These are phyloP conservation scores for Diaporthe helianthi DNA, from an alignment of 2,329 filamentous ascomycete species.

Conservation along the genomic window DNA sequence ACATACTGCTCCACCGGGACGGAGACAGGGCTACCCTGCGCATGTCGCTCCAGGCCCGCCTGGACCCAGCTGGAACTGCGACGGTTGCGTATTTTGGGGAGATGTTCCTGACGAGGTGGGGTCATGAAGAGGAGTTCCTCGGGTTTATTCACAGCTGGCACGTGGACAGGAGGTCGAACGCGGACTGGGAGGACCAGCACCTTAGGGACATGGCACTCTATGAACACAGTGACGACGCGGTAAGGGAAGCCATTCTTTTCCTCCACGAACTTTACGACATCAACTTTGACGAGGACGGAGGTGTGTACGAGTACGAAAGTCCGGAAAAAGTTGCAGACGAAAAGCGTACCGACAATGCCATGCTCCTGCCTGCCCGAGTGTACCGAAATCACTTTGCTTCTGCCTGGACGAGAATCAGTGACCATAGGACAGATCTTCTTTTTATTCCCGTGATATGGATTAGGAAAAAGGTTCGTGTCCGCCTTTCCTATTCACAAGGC, in stretches of 20 bases:
- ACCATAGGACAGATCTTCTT: not conserved
- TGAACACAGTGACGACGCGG: too few species aligned
- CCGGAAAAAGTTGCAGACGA: too few species aligned
- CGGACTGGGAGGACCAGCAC: not conserved
- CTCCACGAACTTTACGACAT: too few species aligned
- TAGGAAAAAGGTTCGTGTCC: not conserved
- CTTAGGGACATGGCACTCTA: accelerated
- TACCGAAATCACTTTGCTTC: not conserved
- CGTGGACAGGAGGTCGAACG: not conserved
- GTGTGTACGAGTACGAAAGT: too few species aligned
- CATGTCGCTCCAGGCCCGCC: constrained; percentile 3
- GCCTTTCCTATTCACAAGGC: not conserved
- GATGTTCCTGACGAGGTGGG: not conserved
- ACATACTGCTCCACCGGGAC: not conserved
- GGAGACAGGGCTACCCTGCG: not conserved
- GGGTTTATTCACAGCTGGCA: not conserved
- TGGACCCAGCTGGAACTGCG: not conserved
- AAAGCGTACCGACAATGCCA: not conserved
- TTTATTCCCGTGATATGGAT: not conserved
- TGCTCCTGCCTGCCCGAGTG: not conserved
- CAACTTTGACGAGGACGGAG: too few species aligned
- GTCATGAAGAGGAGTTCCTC: not conserved
- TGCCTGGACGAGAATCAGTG: not conserved
- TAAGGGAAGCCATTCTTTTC: too few species aligned
- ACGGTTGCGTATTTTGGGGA: not conserved